Evolutionary conservation across 352 stramenopile species (phyloP), one percentile per base, ranked within the genome.

Genomic region (Pythium utonaiense): DNA sequence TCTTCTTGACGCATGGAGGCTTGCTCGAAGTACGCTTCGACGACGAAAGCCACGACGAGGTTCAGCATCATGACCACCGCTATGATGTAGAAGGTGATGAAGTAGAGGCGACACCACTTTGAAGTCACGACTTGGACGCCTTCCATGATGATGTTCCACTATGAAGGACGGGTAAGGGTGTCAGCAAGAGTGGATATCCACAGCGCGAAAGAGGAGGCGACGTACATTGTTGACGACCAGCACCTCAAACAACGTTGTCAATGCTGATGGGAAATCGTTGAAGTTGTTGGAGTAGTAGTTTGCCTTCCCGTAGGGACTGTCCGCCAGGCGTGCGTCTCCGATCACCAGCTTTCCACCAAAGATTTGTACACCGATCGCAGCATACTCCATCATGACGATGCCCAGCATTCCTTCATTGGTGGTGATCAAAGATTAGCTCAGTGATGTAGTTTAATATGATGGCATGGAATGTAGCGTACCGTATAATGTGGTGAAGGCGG

Each of bases 261-360:
- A 60, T 2, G 73, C 75, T 0, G 69, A 80, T 21, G 73, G 60
- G 52, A 87, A 76, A 57, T 89, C 80, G 68, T 93, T 89, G 53
- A 92, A 93, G 62, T 91, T 93, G 73, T 89, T 87, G 54, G 74
- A 66, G 47, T 76, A 83, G 51, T 88, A 93, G 38, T 83, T 77
- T 5, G 54, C 58, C 4, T 71, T 64, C 3, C 71, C 76, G 49
- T 78, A 93, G 13, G 71, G 58, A 45, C 72, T 82, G 7, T 47
- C 55, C 0, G 60, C 62, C 22, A 90, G 62, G 0, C 53, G 36
- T 10, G 64, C 55, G 16, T 86, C 70, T 22, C 71, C 70, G 14
- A 75, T 60, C 3, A 69, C 41, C 28, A 94, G 74, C 27, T 75
- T 77, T 0, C 77, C 81, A 36, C 78, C 78, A 64, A 88, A 94